phyloP scores from a whole-genome alignment of 768 basidiomycete species.

The Naganishia randhawae region DNA sequence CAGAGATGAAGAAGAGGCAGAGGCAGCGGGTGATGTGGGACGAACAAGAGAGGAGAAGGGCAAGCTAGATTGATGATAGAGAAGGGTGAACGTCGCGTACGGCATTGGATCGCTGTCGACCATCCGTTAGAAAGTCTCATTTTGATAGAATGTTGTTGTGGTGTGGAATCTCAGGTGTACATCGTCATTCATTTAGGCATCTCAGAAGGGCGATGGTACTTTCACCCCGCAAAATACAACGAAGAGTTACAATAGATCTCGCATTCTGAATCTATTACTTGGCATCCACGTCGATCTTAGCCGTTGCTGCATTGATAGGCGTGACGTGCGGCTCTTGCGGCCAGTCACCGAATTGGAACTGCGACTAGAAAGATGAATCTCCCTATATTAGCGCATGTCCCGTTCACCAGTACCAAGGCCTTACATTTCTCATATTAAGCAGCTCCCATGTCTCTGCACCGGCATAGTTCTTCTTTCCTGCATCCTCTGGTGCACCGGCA shows the following conservation, averaged over 20 bases:
- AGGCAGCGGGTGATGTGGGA: slow-evolving; percentile 9
- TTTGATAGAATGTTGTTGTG: background rate
- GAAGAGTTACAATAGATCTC: background rate
- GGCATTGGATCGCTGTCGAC: no score
- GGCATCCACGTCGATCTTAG: slow-evolving; percentile 14
- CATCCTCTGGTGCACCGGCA: slow-evolving; percentile 30
- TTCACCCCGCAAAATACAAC: background rate
- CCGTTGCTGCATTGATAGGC: slow-evolving; percentile 19
- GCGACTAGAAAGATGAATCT: slow-evolving; percentile 18
- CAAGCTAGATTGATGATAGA: slow-evolving; percentile 3
- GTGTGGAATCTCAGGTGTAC: background rate
- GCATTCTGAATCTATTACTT: background rate
- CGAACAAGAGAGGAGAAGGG: slow-evolving; percentile 5
- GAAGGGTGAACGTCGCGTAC: background rate
- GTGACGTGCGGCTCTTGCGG: slow-evolving; percentile 23
- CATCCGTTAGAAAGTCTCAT: background rate
- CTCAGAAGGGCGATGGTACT: background rate
- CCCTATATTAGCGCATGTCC: background rate
- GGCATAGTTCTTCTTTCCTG: slow-evolving; percentile 32
- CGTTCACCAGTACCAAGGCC: background rate
- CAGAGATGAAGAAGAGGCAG: slow-evolving; percentile 16
- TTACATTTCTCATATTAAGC: slow-evolving; percentile 37
- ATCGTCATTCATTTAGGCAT: background rate
- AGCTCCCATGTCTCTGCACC: slow-evolving; percentile 37
- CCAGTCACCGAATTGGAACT: slow-evolving; percentile 36